These are phyloP conservation scores for Boletus rubescentipes DNA, from an alignment of 768 basidiomycete genomes.

Conservation along the genomic window DNA sequence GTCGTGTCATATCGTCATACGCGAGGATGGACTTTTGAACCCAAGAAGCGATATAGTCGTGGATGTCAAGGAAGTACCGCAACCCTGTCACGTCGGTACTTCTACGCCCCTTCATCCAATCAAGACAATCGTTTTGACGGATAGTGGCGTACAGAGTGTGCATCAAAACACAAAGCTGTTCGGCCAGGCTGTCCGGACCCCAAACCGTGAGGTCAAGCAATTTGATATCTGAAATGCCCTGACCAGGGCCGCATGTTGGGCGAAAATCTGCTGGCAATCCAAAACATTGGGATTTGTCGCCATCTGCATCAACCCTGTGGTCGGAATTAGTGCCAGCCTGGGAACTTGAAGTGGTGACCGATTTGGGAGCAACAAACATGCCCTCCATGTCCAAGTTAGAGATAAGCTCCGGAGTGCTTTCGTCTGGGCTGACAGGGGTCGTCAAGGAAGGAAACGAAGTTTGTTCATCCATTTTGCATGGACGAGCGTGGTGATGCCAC, in stretches of 20 bases:
- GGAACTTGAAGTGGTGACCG: not conserved
- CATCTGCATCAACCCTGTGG: not conserved
- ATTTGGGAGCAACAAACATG: constrained; percentile 15
- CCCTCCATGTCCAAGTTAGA: constrained; percentile 30
- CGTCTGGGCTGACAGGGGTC: constrained; percentile 35
- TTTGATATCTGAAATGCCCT: not conserved
- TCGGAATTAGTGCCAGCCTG: constrained; percentile 1
- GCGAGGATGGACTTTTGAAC: constrained; percentile 62
- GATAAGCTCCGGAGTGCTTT: constrained; percentile 23
- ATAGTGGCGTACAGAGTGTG: constrained; percentile 67
- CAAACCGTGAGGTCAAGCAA: constrained; percentile 40
- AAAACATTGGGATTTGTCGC: constrained; percentile 2
- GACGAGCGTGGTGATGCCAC: constrained; percentile 32
- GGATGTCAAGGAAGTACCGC: constrained; percentile 53
- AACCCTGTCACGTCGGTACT: constrained; percentile 45
- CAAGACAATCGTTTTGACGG: constrained; percentile 70
- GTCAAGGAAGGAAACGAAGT: constrained; percentile 35
- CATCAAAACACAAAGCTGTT: constrained; percentile 80
- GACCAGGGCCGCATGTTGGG: not conserved
- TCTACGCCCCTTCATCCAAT: constrained; percentile 46
- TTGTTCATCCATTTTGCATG: constrained; percentile 41
- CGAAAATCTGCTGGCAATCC: constrained; percentile 25
- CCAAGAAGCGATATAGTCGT: constrained; percentile 65
- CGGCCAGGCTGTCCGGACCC: constrained; percentile 68
- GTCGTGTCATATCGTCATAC: constrained; percentile 48